Conservation (phyloP, 2,329 filamentous ascomycete genomes). For the Dothiorella sarmentorum region DNA sequence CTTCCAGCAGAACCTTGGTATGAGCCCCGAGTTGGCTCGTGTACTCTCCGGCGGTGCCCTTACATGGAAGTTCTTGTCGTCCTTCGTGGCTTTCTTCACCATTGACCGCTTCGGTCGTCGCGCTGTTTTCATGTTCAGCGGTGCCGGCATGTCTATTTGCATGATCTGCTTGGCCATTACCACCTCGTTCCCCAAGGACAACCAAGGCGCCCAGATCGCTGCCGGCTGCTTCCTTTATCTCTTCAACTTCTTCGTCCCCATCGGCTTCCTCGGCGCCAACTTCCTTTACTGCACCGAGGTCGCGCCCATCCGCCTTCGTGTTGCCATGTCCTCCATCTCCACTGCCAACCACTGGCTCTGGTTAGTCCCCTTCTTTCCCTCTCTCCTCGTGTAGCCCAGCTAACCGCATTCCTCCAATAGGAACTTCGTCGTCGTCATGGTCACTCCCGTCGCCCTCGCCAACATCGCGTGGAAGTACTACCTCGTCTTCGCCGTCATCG, state of each 20-base stretch:
- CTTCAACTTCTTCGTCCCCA: constrained; percentile 59
- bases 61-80: constrained; percentile 56
- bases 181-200: constrained; percentile 47
- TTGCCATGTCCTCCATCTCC: constrained; percentile 55
- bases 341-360: constrained; percentile 55
- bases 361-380: constrained; percentile 25
- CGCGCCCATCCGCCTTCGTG: constrained; percentile 50
- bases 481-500: constrained; percentile 49
- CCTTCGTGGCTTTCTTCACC: constrained; percentile 49
- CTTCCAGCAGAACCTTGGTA: constrained; percentile 29
- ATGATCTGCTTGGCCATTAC: constrained; percentile 54
- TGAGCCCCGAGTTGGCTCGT: constrained; percentile 38
- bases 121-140: constrained; percentile 52
- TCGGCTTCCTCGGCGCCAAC: constrained; percentile 58
- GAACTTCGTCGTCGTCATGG: constrained; percentile 45
- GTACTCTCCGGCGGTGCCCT: constrained; percentile 49
- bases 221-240: constrained; percentile 57
- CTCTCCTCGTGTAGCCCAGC: constrained; percentile 24
- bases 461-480: constrained; percentile 53
- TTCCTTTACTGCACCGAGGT: constrained; percentile 60
- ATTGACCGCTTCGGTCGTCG: constrained; percentile 52
- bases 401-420: constrained; percentile 28
- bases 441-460: constrained; percentile 47
- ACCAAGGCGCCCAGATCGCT: constrained; percentile 48
- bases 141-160: constrained; percentile 52